Evolutionary conservation across 371 early-diverging fungal genomes (phyloP), one percentile per base, ranked within the genome.

Genomic region (Lichtheimia ramosa): DNA sequence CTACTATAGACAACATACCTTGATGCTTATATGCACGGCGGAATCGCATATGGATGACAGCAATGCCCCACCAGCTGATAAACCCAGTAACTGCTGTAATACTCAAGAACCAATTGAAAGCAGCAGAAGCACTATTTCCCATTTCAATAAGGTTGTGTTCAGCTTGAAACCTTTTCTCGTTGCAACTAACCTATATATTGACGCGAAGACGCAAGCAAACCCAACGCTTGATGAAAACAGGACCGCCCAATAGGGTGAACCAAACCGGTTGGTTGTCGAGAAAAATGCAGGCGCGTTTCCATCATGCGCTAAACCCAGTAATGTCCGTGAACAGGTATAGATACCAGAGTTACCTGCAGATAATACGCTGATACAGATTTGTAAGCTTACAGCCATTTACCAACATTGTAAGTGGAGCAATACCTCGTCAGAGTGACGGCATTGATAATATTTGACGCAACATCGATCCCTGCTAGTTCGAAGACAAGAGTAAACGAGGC

Each of bases 41-140:
- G 83, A 95, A 95, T 7, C 94, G 89, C 62, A 89, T 72, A 62
- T 95, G 93, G 21, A 85, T 83, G 57, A 85, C 65, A 7, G 83
- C 74, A 58, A 95, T 94, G 5, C 54, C 56, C 61, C 51, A 55
- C 94, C 95, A 95, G 58, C 84, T 84, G 51, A 89, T 70, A 55
- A 93, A 88, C 43, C 92, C 89, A 23, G 89, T 79, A 14, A 89
- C 79, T 3, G 89, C 88, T 53, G 89, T 82, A 48, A 94, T 75
- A 60, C 77, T 84, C 63, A 89, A 68, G 43, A 94, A 79, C 84
- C 89, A 91, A 39, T 73, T 63, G 61, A 91, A 94, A 13, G 89
- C 87, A 15, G 68, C 68, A 15, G 71, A 62, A 13, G 81, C 76
- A 53, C 82, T 76, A 51, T 18, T 8, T 14, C 10, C 5, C 34